Evolutionary conservation across 768 basidiomycete species (phyloP), one percentile per base, ranked within the genome.

Genomic region (Lactarius evosmus): DNA sequence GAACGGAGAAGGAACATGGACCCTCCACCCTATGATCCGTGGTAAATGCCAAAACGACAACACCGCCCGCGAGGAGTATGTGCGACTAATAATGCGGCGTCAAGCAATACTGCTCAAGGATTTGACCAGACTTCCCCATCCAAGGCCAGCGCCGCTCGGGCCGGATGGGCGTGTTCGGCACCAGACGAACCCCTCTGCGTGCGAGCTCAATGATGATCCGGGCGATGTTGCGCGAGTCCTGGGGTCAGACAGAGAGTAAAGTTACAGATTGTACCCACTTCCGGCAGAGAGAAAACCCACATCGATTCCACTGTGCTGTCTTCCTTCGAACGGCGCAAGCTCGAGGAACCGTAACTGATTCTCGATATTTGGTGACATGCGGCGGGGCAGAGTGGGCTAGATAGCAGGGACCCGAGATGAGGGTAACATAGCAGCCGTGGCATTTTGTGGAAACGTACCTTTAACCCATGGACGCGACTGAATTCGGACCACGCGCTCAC

Each of bases 171-270:
- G 85, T 85, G 70, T 95, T 97, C 25, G 93, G 85, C 65, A 84
- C 79, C 66, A 98, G 78, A 62, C 80, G 76, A 34, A 89, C 77
- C 32, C 87, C 86, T 59, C 84, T 82, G 60, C 82, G 75, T 14
- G 87, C 87, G n/a, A 98, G 83, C 70, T 93, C 89, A 56, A 83
- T 76, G 44, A 96, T 73, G 65, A 99, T 86, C 36, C 91, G 85
- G 12, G 91, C 82, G 61, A 98, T 84, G 74, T 99, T 99, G 33
- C 91, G 87, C 38, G 91, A 83, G 75, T 99, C 95, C 93, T 95
- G 60, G n/a, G 33, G 44, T 4, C 9, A 22, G 52, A 36, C n/a
- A n/a, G n/a, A n/a, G n/a, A n/a, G n/a, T n/a, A 17, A 11, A 29
- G 29, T 11, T 7, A 12, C 17, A 30, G 51, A n/a, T 36, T 52